Evolutionary conservation across 2,329 filamentous ascomycete species (phyloP).

Genomic region (Whalleya microplaca): DNA sequence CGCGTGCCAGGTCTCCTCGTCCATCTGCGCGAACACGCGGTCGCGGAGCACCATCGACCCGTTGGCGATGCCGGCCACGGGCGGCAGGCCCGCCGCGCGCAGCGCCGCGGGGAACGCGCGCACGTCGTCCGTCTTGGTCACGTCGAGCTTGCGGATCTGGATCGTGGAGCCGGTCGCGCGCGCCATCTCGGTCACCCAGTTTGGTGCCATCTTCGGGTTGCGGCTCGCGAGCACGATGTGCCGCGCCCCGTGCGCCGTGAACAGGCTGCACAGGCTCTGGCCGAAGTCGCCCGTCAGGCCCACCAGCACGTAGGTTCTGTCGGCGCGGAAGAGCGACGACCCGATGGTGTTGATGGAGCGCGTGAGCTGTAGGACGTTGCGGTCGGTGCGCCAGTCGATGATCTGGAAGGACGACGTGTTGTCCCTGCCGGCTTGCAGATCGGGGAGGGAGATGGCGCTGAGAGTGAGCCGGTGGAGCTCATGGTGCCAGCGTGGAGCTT

Average conservation of each 20-base stretch:
- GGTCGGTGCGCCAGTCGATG: constrained; percentile 45
- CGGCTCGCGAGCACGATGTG: constrained; percentile 47
- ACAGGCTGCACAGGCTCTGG: constrained; percentile 46
- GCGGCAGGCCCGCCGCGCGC: constrained; percentile 27
- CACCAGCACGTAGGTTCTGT: constrained; percentile 45
- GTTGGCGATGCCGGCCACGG: constrained; percentile 46
- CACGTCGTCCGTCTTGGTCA: constrained; percentile 35
- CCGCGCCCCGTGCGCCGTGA: constrained; percentile 43
- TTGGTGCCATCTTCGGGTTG: constrained; percentile 33
- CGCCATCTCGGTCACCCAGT: constrained; percentile 40
- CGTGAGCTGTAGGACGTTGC: constrained; percentile 31
- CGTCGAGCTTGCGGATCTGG: constrained; percentile 32
- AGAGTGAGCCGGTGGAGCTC: constrained; percentile 10
- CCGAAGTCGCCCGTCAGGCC: constrained; percentile 50
- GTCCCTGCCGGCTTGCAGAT: constrained; percentile 27
- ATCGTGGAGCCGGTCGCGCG: constrained; percentile 26
- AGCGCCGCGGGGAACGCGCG: constrained; percentile 31
- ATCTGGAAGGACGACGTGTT: constrained; percentile 34
- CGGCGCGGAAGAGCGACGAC: constrained; percentile 32
- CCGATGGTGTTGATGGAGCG: constrained; percentile 26
- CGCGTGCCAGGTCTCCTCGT: constrained; percentile 40
- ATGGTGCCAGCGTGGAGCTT: background rate
- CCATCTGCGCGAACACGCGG: constrained; percentile 47
- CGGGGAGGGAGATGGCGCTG: constrained; percentile 26
- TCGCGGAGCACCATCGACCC: constrained; percentile 52